These are phyloP conservation scores for Linderniella brevidens DNA, from an alignment of 257 asterid species.

Conservation along the genomic window DNA sequence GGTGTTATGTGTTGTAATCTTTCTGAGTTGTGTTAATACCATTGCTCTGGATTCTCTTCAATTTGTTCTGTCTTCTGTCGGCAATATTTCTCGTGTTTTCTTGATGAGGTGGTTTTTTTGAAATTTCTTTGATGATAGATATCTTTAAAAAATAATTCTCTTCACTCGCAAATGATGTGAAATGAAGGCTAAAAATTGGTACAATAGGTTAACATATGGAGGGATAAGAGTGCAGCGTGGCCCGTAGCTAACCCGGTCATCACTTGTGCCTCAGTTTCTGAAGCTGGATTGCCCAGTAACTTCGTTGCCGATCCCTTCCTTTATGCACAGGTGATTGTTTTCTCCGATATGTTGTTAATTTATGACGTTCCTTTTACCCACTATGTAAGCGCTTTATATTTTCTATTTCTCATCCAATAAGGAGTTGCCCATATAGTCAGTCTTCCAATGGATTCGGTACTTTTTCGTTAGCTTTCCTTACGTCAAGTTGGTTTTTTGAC, in stretches of 20 bases:
- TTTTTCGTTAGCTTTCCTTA: no score
- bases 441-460: no score
- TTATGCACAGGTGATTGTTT: background rate
- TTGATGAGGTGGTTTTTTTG: background rate
- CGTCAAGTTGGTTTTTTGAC: no score
- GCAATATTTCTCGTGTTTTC: background rate
- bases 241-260: constrained; percentile 87
- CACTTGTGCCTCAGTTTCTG: constrained; percentile 82
- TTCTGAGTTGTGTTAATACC: no score
- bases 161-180: no score
- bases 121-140: no score
- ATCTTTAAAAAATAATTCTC: no score
- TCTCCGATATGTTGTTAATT: background rate
- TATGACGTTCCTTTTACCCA: no score
- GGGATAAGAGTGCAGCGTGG: constrained; percentile 69
- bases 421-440: no score
- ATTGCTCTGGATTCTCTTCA: background rate
- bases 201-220: constrained; percentile 57
- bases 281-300: constrained; percentile 77
- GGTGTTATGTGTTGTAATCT: no score
- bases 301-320: constrained; percentile 76
- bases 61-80: background rate
- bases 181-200: constrained; percentile 8
- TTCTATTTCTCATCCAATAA: no score
- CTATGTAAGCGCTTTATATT: no score